A percentile compares a stretch with the other conserved stretches of the same genome.
Evolutionary conservation across 331 rosid genomes (phyloP).

Genomic region (Malus hybrid): DNA sequence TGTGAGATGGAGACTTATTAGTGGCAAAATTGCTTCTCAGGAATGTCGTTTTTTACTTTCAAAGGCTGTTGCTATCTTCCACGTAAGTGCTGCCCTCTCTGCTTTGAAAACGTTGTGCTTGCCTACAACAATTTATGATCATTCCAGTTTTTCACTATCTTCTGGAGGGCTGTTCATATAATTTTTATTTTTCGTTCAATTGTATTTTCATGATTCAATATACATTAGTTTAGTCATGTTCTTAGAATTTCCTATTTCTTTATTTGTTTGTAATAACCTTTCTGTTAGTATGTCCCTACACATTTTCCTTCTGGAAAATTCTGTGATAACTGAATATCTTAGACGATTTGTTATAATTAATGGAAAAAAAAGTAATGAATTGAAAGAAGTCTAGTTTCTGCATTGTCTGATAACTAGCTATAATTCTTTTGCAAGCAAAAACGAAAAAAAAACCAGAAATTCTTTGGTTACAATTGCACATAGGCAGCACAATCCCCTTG

Average conservation of each 20-base stretch:
- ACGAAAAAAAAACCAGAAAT: background rate
- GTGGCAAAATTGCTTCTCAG: slow-evolving; percentile 73
- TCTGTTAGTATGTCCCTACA: background rate
- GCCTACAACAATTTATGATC: background rate
- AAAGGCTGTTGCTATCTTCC: slow-evolving; percentile 85
- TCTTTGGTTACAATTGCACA: background rate
- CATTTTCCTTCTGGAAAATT: background rate
- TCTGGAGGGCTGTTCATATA: background rate
- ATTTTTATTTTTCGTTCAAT: background rate
- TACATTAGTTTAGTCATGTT: background rate
- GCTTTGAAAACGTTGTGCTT: background rate
- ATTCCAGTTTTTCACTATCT: background rate
- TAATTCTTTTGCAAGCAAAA: background rate
- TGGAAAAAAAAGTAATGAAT: background rate
- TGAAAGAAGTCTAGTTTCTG: background rate
- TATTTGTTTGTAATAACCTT: background rate
- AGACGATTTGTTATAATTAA: background rate
- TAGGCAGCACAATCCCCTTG: background rate
- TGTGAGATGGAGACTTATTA: slow-evolving; percentile 78
- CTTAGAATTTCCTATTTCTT: background rate
- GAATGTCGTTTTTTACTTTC: slow-evolving; percentile 77
- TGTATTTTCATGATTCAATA: background rate
- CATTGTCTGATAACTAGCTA: background rate
- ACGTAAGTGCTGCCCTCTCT: slow-evolving; percentile 39
- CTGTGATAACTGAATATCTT: background rate